These are phyloP conservation scores for Chrysoporthe austroafricana DNA, from an alignment of 2,329 filamentous ascomycete species.

Conservation along the genomic window DNA sequence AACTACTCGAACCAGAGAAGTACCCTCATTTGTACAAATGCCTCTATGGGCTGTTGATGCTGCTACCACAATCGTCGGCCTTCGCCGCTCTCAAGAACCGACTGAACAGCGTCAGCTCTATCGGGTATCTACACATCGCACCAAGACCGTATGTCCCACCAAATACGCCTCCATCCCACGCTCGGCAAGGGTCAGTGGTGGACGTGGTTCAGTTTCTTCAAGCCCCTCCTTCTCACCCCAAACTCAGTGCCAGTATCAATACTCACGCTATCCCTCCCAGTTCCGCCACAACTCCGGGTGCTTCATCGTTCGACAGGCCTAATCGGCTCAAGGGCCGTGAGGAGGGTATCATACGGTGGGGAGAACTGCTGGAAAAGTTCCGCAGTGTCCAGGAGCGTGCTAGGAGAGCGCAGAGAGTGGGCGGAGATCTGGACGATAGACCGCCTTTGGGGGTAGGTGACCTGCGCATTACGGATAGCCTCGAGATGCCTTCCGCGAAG, in stretches of 20 bases:
- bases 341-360: slow-evolving; percentile 86
- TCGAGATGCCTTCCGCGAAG: slow-evolving; percentile 37
- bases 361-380: slow-evolving; percentile 93
- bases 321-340: slow-evolving; percentile 82
- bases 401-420: slow-evolving; percentile 68
- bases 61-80: slow-evolving; percentile 95
- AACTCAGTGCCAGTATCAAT: slow-evolving; percentile 39
- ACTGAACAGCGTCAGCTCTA: slow-evolving; percentile 94
- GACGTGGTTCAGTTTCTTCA: slow-evolving; percentile 37
- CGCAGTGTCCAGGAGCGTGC: slow-evolving; percentile 86
- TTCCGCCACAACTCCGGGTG: slow-evolving; percentile 51
- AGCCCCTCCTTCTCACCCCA: slow-evolving; percentile 26
- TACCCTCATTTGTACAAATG: slow-evolving; percentile 97
- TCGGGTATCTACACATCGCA: slow-evolving; percentile 88
- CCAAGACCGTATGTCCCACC: slow-evolving; percentile 70
- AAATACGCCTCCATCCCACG: slow-evolving; percentile 37
- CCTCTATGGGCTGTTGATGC: slow-evolving; percentile 94
- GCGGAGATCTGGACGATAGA: slow-evolving; percentile 54
- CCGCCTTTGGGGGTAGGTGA: slow-evolving; percentile 45
- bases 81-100: slow-evolving; percentile 97
- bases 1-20: slow-evolving; percentile 92
- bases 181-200: slow-evolving; percentile 40
- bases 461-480: slow-evolving; percentile 46
- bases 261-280: slow-evolving; percentile 43
- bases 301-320: slow-evolving; percentile 68